Evolutionary conservation across 768 basidiomycete species (phyloP), one percentile per base, ranked within the genome.

Genomic region (Dioszegia hungarica): DNA sequence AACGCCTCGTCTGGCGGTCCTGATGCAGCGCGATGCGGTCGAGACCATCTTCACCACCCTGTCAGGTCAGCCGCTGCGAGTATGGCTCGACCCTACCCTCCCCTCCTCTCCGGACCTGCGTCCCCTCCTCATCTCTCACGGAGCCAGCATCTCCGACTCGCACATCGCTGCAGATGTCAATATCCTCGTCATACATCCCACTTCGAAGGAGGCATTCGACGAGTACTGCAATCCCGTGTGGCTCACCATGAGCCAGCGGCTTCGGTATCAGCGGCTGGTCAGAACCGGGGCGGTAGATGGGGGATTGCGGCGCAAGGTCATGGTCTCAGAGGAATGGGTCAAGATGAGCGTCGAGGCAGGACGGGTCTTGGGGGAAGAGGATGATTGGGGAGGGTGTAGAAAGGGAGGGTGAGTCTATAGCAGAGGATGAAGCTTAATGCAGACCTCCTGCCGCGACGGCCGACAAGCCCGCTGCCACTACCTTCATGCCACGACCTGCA

Each of bases 351-450:
- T 63, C 17, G 41, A 39, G 17, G 58, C 55, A 4, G 60, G 64
- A 2, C 43, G 39, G 38, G 61, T 68, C 27, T 48, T 68, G 45
- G 67, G 63, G 6, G 49, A 55, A 22, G 49, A 27, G 11, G 67
- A 65, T 52, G 47, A 62, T 29, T 68, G 67, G 67, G 64, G 54
- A 45, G 64, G 62, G 15, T 61, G 56, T 41, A 38, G 66, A 28
- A 63, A 53, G n/a, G 66, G 66, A 43, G 66, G 66, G 54, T 61
- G 40, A 49, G 59, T 50, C 14, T n/a, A 22, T 40, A 17, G 20
- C 8, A 8, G 14, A n/a, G 6, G 14, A 5, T 40, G 8, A n/a
- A 22, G 5, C 20, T 17, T n/a, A 40, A 17, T 40, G 6, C 17
- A n/a, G n/a, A n/a, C 39, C 39, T 40, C 9, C n/a, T n/a, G 6